These are phyloP conservation scores for Podospora didyma DNA, from an alignment of 495 filamentous ascomycete species.

Conservation along the genomic window DNA sequence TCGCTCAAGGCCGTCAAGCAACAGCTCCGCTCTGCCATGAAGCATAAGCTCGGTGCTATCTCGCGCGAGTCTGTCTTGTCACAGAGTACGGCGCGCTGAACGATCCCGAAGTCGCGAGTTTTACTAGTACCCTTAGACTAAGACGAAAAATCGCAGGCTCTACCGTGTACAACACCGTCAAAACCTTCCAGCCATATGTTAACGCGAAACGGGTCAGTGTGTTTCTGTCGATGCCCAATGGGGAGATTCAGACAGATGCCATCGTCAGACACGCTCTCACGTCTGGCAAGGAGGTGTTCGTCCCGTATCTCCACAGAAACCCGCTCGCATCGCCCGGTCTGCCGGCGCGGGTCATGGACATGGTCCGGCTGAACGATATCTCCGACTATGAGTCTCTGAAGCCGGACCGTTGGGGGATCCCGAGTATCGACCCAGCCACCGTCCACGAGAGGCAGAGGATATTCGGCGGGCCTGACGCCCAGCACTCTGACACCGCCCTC, in stretches of 20 bases:
- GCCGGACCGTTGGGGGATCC: constrained; percentile 88
- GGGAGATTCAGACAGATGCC: constrained; percentile 74
- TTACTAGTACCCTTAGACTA: constrained; percentile 3
- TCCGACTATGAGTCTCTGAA: constrained; percentile 72
- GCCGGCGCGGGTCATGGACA: constrained; percentile 78
- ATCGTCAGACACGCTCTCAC: constrained; percentile 78
- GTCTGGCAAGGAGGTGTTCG: constrained; percentile 78
- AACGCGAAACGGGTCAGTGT: constrained; percentile 72
- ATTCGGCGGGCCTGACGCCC: constrained; percentile 52
- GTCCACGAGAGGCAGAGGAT: constrained; percentile 62
- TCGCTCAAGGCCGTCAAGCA: constrained; percentile 58
- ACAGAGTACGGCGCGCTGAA: constrained; percentile 56
- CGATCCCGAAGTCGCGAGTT: neutral
- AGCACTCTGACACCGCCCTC: constrained; percentile 41
- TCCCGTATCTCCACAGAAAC: constrained; percentile 77
- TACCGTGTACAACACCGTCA: constrained; percentile 53
- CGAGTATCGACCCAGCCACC: constrained; percentile 62
- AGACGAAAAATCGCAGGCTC: constrained; percentile 43
- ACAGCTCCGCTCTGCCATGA: constrained; percentile 67
- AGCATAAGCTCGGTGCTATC: constrained; percentile 54
- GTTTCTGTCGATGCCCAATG: constrained; percentile 87
- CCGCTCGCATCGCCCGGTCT: constrained; percentile 37
- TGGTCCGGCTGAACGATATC: constrained; percentile 72
- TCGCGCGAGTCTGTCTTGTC: constrained; percentile 51
- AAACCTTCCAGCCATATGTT: constrained; percentile 54